A percentile compares a stretch with the other conserved stretches of the same genome.
phyloP scores from a whole-genome alignment of 176 grass and related monocot genomes.

The Cocos nucifera region DNA sequence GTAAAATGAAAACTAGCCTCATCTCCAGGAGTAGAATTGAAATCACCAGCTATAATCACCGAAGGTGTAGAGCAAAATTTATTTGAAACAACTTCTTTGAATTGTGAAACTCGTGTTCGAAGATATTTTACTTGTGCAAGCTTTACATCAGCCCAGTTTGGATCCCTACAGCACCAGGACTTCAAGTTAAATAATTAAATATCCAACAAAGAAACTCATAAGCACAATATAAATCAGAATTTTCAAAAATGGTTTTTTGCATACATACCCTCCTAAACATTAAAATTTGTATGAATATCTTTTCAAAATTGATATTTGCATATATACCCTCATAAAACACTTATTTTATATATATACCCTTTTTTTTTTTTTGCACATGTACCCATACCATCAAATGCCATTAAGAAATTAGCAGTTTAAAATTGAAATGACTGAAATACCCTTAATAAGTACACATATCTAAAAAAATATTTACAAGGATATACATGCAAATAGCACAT shows the following conservation, averaged over 20 bases:
- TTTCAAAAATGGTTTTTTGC: background rate
- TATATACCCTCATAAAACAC: no score
- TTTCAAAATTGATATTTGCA: no score
- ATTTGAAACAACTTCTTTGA: slow-evolving; percentile 56
- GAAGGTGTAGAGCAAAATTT: slow-evolving; percentile 61
- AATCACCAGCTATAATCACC: slow-evolving; percentile 80
- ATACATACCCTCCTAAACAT: no score
- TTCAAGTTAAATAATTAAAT: background rate
- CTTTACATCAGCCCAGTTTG: slow-evolving; percentile 84
- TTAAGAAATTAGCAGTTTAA: no score
- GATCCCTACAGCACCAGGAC: slow-evolving; percentile 56
- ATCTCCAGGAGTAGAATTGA: slow-evolving; percentile 86
- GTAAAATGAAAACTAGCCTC: slow-evolving; percentile 35
- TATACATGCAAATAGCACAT: no score
- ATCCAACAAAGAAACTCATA: slow-evolving; percentile 9
- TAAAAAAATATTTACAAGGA: no score
- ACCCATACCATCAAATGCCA: no score
- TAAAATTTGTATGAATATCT: no score
- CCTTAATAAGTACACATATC: no score
- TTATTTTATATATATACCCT: no score
- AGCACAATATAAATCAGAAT: background rate
- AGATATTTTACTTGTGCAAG: slow-evolving; percentile 94
- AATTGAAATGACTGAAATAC: no score
- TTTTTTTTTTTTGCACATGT: no score
- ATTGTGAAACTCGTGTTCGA: slow-evolving; percentile 57